phyloP scores from a whole-genome alignment of 306 rosid species.

The Casuarina glauca region DNA sequence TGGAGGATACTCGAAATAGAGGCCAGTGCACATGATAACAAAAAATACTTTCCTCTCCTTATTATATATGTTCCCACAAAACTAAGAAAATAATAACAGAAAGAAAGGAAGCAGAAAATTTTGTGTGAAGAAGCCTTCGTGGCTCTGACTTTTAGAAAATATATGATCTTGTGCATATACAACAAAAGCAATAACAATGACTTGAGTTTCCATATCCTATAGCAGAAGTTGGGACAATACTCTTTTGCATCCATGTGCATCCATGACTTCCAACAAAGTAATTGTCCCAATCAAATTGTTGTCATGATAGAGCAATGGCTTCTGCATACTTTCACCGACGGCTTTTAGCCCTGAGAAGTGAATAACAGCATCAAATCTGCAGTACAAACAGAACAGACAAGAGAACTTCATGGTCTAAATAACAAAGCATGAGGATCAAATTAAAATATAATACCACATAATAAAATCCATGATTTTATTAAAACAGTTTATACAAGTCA shows the following conservation, averaged over 20 bases:
- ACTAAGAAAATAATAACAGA: not conserved
- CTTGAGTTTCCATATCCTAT: not conserved
- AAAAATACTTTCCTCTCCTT: not conserved
- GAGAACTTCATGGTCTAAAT: not conserved
- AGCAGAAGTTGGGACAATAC: constrained; percentile 31
- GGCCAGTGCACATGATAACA: not conserved
- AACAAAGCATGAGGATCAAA: not conserved
- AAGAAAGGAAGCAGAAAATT: not conserved
- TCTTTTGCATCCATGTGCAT: constrained; percentile 95
- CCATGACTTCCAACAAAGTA: constrained; percentile 93
- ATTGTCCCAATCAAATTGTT: constrained; percentile 92
- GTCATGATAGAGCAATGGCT: constrained; percentile 77
- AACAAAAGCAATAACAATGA: not conserved
- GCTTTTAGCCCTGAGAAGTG: constrained; percentile 98
- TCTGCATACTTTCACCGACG: constrained; percentile 95
- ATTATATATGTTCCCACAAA: not conserved
- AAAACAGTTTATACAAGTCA: not conserved
- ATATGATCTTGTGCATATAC: not conserved
- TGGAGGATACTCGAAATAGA: not conserved
- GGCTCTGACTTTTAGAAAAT: not conserved
- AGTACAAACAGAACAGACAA: not conserved
- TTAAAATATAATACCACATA: not conserved
- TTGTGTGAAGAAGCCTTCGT: not conserved
- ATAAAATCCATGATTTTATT: not conserved
- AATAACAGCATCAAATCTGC: constrained; percentile 93